phyloP scores from a whole-genome alignment of 805 yeast genomes.

The Monosporozyma yasuniensis region DNA sequence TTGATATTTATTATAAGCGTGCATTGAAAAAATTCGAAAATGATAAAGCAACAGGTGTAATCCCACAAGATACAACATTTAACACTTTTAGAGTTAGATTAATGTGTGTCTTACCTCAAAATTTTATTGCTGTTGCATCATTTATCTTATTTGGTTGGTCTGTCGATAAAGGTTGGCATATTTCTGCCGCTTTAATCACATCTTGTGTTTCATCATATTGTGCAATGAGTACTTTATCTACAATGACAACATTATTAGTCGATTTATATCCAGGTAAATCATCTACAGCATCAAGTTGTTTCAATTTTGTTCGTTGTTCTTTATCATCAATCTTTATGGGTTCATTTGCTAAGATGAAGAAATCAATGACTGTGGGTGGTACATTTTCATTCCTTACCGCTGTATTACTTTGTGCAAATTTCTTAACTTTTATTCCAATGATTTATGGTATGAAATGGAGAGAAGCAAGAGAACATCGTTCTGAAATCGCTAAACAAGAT shows the following conservation, averaged over 20 bases:
- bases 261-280: conserved; percentile 63
- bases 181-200: conserved; percentile 49
- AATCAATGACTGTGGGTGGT: conserved; percentile 58
- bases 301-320: conserved; percentile 63
- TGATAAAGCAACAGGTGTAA: conserved; percentile 17
- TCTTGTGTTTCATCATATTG: conserved; percentile 50
- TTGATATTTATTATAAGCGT: conserved; percentile 42
- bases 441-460: conserved; percentile 33
- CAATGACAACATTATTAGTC: conserved; percentile 56
- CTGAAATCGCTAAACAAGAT: background rate
- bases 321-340: conserved; percentile 64
- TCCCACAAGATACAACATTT: conserved; percentile 31
- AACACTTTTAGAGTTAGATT: conserved; percentile 49
- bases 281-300: conserved; percentile 64
- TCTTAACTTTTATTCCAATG: conserved; percentile 29
- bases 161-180: conserved; percentile 38
- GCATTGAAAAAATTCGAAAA: conserved; percentile 21
- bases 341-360: conserved; percentile 52
- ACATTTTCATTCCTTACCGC: conserved; percentile 62
- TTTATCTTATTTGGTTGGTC: conserved; percentile 67
- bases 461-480: conserved; percentile 11
- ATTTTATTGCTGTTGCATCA: conserved; percentile 33
- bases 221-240: conserved; percentile 46
- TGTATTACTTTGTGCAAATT: conserved; percentile 29
- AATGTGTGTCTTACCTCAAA: conserved; percentile 38